Base-by-base conservation (phyloP, 495 filamentous ascomycete genomes). In the Neurospora tetrasperma region DNA sequence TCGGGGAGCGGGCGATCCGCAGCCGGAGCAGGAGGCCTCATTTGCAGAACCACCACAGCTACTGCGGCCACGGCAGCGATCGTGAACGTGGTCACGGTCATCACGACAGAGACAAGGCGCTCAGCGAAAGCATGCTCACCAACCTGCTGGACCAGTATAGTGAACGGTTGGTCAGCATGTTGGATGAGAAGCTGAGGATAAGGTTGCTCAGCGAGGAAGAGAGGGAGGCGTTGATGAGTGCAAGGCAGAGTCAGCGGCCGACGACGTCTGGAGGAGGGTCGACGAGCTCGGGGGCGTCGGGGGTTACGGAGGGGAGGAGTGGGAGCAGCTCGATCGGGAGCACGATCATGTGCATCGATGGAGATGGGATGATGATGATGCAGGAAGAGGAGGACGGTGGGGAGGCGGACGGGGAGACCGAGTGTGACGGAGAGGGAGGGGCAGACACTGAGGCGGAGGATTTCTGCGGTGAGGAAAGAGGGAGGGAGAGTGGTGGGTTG, bases 101-200 rank as follows among this genome's bases (percentile, higher is more conserved):
- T 23, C n/a, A 54, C 20, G 23, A 35, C n/a, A 71, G 69, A 5
- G 42, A 76, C 23, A 85, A 84, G 71, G 80, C 82, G 23, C 79
- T 90, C 69, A 88, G 85, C 75, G 89, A 91, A 76, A 83, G 81
- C 9, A 81, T 88, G 70, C 85, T 93, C 75, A 87, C 83, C 35
- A 88, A 88, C 66, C 76, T 92, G 46, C 82, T 94, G 14, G 92
- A 93, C 76, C 85, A 90, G 78, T 93, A 93, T 74, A 90, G 90
- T 7, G 91, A 93, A 69, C 83, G 87, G 71, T 79, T 93, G 43
- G 87, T 92, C 23, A 87, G 82, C 71, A 86, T 93, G 86, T 84
- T 94, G 35, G 91, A 92, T 72, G 90, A 93, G 80, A 89, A 89
- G 77, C 84, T 93, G 42, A 75, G 85, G 72, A 72, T 87, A 39